These are phyloP conservation scores for Cytospora piceicola DNA, from an alignment of 2,329 filamentous ascomycete genomes.

Conservation along the genomic window DNA sequence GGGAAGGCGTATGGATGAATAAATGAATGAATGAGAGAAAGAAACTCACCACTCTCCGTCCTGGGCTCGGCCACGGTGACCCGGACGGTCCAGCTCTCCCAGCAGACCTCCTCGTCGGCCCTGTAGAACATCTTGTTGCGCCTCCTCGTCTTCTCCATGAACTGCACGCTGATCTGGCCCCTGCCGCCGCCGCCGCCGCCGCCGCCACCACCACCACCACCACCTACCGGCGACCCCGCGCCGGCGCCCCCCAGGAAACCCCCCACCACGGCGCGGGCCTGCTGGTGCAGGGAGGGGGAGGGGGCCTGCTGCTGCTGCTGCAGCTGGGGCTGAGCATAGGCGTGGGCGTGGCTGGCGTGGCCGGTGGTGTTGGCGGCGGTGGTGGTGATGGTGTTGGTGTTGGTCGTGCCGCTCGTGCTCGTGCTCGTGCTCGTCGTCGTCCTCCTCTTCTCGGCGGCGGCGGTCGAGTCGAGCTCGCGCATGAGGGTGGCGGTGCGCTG, in stretches of 20 bases:
- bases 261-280: constrained; percentile 25
- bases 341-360: too few relatives aligned
- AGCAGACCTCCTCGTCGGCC: constrained; percentile 91
- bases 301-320: not conserved
- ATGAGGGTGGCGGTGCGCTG: constrained; percentile 79
- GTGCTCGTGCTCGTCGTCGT: too few relatives aligned
- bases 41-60: constrained; percentile 77
- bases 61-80: constrained; percentile 89
- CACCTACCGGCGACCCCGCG: not conserved
- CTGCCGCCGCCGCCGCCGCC: constrained; percentile 59
- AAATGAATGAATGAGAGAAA: too few relatives aligned
- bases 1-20: constrained; percentile 15
- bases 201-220: constrained; percentile 15
- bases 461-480: constrained; percentile 63
- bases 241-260: constrained; percentile 22
- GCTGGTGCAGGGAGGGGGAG: constrained; percentile 30
- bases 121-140: constrained; percentile 80
- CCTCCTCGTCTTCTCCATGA: constrained; percentile 84
- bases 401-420: too few relatives aligned
- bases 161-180: constrained; percentile 83
- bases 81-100: constrained; percentile 94
- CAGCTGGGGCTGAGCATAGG: constrained; percentile 37
- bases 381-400: too few relatives aligned
- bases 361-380: too few relatives aligned
- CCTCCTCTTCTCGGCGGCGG: constrained; percentile 50